These are phyloP conservation scores for Acanthamoeba castellanii DNA, from an alignment of 208 protist species.

Conservation along the genomic window DNA sequence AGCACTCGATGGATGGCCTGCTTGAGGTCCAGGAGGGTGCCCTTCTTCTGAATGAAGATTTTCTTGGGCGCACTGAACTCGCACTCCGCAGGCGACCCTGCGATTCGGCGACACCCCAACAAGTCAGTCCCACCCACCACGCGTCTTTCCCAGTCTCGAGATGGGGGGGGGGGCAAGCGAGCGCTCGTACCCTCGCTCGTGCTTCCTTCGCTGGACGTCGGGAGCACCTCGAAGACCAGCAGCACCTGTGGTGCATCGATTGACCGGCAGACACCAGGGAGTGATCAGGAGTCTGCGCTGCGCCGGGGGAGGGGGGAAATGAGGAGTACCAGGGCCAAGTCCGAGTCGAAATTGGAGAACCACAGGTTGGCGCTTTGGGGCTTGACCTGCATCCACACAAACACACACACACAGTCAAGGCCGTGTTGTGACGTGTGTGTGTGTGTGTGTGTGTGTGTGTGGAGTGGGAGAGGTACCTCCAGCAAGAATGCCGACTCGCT, in stretches of 20 bases:
- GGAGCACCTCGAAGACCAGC: not conserved
- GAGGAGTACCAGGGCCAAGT: no score
- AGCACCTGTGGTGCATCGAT: not conserved
- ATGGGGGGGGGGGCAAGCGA: no score
- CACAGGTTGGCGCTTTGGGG: not conserved
- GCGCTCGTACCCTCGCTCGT: not conserved
- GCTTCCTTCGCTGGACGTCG: not conserved
- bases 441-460: no score
- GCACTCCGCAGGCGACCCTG: not conserved
- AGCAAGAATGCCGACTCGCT: not conserved
- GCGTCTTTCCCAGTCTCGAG: no score
- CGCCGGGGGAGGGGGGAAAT: no score
- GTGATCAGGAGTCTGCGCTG: not conserved
- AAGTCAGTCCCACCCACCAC: not conserved
- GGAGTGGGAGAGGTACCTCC: not conserved
- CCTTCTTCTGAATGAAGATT: not conserved
- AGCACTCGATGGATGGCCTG: not conserved
- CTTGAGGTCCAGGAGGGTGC: conserved; percentile 8
- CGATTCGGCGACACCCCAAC: not conserved
- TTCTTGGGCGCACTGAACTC: not conserved
- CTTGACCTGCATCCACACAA: not conserved
- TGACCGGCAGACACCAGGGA: not conserved
- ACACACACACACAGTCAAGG: no score
- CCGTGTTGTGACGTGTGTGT: no score
- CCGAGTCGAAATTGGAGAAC: no score